Conservation (phyloP, 768 basidiomycete genomes). For the Boletus vermiculosoides region DNA sequence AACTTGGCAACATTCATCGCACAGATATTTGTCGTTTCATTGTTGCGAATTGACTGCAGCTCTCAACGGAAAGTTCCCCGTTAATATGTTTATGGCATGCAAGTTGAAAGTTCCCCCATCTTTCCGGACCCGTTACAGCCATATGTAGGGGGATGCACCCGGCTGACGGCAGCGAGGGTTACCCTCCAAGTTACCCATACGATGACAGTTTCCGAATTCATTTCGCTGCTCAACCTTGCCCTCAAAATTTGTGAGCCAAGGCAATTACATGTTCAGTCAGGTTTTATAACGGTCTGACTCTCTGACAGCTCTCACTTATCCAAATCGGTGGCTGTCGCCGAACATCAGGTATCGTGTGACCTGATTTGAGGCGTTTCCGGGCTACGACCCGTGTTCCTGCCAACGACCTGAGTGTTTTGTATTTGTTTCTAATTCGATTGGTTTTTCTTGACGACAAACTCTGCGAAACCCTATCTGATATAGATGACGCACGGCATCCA, state of each 20-base stretch:
- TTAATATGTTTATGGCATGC: slow-evolving; percentile 33
- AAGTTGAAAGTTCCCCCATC: slow-evolving; percentile 13
- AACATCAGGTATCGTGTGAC: slow-evolving; percentile 22
- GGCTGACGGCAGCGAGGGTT: slow-evolving; percentile 28
- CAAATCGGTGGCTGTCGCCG: slow-evolving; percentile 25
- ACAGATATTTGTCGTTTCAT: slow-evolving; percentile 12
- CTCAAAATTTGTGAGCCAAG: slow-evolving; percentile 26
- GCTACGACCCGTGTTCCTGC: slow-evolving; percentile 15
- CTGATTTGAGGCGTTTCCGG: slow-evolving; percentile 22
- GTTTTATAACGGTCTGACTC: slow-evolving; percentile 26
- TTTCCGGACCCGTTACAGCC: slow-evolving; percentile 33
- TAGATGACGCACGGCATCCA: slow-evolving; percentile 33
- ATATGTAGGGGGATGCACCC: slow-evolving; percentile 30
- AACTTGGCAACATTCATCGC: slow-evolving; percentile 14
- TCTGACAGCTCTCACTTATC: slow-evolving; percentile 33
- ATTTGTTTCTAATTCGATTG: slow-evolving; percentile 32
- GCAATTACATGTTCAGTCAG: slow-evolving; percentile 25
- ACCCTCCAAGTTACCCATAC: slow-evolving; percentile 12
- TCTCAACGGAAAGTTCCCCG: slow-evolving; percentile 23
- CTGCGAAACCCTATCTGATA: slow-evolving; percentile 38
- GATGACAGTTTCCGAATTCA: slow-evolving; percentile 23
- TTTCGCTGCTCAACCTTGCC: slow-evolving; percentile 15
- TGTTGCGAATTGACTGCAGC: slow-evolving; percentile 8
- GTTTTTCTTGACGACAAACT: slow-evolving; percentile 36
- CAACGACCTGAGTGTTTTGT: slow-evolving; percentile 14